These are phyloP conservation scores for Trichoderma sp. DNA, from an alignment of 2,329 filamentous ascomycete species.

Conservation along the genomic window DNA sequence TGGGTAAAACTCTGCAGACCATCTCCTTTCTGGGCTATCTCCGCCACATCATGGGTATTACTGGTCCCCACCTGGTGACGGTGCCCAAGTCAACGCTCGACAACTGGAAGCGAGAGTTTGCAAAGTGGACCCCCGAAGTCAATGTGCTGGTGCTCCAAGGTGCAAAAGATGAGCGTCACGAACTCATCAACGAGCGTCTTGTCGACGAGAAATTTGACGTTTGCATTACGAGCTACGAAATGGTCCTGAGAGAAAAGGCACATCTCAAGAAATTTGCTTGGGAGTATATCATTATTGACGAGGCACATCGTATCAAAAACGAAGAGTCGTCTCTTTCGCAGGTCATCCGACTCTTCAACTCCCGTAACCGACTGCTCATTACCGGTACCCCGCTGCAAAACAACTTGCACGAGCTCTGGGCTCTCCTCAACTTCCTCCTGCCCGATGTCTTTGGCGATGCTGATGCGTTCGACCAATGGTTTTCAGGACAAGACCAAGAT, in stretches of 20 bases:
- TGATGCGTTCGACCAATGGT: conserved; percentile 98
- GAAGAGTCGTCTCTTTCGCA: conserved; percentile 96
- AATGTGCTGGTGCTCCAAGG: conserved; percentile 93
- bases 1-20: conserved; percentile 96
- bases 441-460: conserved; percentile 97
- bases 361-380: conserved; percentile 90
- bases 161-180: conserved; percentile 87
- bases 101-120: conserved; percentile 97
- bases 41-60: conserved; percentile 85
- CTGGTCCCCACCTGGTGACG: conserved; percentile 84
- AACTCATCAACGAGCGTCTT: conserved; percentile 87
- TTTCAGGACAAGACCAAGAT: conserved; percentile 84
- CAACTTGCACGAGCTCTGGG: conserved; percentile 97
- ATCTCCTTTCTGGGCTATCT: conserved; percentile 96
- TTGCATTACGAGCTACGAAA: conserved; percentile 98
- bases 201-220: conserved; percentile 96
- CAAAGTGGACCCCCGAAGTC: conserved; percentile 91
- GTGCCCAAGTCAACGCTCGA: conserved; percentile 98
- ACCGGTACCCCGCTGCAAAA: conserved; percentile 97
- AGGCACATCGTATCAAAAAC: conserved; percentile 97
- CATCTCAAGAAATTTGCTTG: conserved; percentile 97
- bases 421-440: conserved; percentile 93
- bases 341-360: conserved; percentile 95
- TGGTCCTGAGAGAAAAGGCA: conserved; percentile 93
- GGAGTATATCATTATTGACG: conserved; percentile 99